These are phyloP conservation scores for Agaricus sinodeliciosus DNA, from an alignment of 768 basidiomycete genomes.

Conservation along the genomic window DNA sequence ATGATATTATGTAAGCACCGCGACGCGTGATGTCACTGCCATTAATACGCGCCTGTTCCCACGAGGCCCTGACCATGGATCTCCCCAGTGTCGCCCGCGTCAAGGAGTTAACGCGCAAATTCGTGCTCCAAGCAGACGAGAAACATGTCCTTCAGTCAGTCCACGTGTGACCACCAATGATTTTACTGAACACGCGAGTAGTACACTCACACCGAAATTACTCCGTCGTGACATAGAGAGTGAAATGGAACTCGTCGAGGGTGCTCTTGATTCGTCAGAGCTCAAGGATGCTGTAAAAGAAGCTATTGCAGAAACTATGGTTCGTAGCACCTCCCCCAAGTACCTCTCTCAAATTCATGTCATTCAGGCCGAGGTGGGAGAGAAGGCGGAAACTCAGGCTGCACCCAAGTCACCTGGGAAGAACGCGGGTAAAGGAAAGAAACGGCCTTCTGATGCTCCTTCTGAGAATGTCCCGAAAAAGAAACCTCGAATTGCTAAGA, in stretches of 20 bases:
- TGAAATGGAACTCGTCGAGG: constrained; percentile 35
- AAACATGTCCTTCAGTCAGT: constrained; percentile 25
- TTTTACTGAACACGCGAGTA: constrained; percentile 13
- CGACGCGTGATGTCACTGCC: background rate
- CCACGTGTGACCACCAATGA: background rate
- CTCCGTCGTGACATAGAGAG: constrained; percentile 47
- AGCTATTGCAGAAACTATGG: constrained; percentile 31
- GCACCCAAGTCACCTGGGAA: background rate
- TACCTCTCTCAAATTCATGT: background rate
- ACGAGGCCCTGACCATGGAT: background rate
- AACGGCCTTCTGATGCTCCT: constrained; percentile 11
- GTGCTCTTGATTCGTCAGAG: constrained; percentile 32
- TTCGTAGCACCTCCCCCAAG: constrained; percentile 14
- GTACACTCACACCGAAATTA: constrained; percentile 40
- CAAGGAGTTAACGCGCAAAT: background rate
- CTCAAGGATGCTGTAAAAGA: constrained; percentile 43
- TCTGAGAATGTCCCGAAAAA: background rate
- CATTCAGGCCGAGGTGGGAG: constrained; percentile 5
- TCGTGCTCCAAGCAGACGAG: constrained; percentile 17
- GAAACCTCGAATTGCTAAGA: constrained; percentile 2
- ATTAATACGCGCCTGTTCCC: background rate
- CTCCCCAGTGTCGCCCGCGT: background rate
- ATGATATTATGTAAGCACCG: background rate
- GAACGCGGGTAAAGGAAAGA: constrained; percentile 10
- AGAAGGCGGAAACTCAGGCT: constrained; percentile 2